Evolutionary conservation across 108 stramenopile species (phyloP).

Genomic region (Conticribra guillardii): DNA sequence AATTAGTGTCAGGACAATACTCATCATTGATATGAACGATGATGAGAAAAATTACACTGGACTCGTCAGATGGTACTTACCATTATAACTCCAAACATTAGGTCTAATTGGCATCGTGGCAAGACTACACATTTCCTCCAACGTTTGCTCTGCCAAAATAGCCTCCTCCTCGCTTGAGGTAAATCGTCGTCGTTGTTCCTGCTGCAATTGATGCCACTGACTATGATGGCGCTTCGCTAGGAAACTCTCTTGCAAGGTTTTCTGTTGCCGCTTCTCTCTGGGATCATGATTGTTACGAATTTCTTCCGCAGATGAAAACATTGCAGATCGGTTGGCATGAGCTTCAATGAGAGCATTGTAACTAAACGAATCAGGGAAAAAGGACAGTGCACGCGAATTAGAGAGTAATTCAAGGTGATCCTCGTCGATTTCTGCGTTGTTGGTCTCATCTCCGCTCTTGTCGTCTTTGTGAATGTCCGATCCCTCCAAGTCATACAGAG

Average conservation of each 20-base stretch:
- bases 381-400: conserved; percentile 19
- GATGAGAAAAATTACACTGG: not conserved
- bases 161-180: conserved; percentile 45
- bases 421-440: not conserved
- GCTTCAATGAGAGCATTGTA: conserved; percentile 52
- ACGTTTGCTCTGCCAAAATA: conserved; percentile 39
- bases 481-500: conserved; percentile 1
- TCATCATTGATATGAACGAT: no score
- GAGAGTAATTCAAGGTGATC: no score
- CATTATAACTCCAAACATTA: conserved; percentile 49
- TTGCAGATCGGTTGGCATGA: conserved; percentile 38
- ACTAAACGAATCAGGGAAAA: conserved; percentile 39
- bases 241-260: not conserved
- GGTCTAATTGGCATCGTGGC: conserved; percentile 30
- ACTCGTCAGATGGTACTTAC: conserved; percentile 11
- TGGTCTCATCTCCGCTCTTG: not conserved
- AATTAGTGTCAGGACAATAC: not conserved
- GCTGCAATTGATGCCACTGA: conserved; percentile 1
- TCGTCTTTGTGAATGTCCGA: not conserved
- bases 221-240: not conserved
- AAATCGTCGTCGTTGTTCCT: conserved; percentile 19
- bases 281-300: not conserved
- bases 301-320: conserved; percentile 27
- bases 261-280: conserved; percentile 5
- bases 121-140: conserved; percentile 40